Evolutionary conservation across 257 asterid species (phyloP), one percentile per base, ranked within the genome.

Genomic region (Petrea volubilis): DNA sequence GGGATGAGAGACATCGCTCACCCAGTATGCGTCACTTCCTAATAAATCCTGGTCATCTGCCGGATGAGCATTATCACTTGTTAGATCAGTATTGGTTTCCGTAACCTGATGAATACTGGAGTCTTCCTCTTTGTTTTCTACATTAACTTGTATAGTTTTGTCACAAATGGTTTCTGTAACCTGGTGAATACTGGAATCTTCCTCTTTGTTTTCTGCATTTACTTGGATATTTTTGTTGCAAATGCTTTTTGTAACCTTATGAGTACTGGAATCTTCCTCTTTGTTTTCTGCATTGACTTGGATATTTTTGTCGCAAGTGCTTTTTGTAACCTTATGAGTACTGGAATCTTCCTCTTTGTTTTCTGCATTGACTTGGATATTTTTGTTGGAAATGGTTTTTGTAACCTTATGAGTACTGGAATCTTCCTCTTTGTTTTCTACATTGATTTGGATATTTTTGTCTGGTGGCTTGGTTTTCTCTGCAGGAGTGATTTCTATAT

Each of bases 21-120:
- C 86, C 87, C 90, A 83, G n/a, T 73, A 73, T 34, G 80, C 41
- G 24, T 51, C 84, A 61, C 69, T 73, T 34, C 68, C 95, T 58
- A 74, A 67, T 68, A 66, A 40, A 40, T 77, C 63, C 24, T 78
- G 85, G 67, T 69, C 74, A 31, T 64, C 72, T 33, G 59, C 80
- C 13, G 72, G 55, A 24, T 77, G 31, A 56, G 62, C 66, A 76
- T 41, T 64, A 55, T 63, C 82, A 67, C 25, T 55, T 6, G 44
- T 68, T 44, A 53, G 65, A 46, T 64, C 86, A 66, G 53, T 9
- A 27, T 70, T 72, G 41, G 56, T 72, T 84, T 70, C 73, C 13
- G 46, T 46, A 31, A 25, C 71, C 60, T 64, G 79, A 55, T 68
- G 74, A 31, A 71, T 57, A 23, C 44, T 20, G 53, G 43, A 52